These are phyloP conservation scores for Nematodospora anomalae DNA, from an alignment of 1,139 yeast genomes.

Conservation along the genomic window DNA sequence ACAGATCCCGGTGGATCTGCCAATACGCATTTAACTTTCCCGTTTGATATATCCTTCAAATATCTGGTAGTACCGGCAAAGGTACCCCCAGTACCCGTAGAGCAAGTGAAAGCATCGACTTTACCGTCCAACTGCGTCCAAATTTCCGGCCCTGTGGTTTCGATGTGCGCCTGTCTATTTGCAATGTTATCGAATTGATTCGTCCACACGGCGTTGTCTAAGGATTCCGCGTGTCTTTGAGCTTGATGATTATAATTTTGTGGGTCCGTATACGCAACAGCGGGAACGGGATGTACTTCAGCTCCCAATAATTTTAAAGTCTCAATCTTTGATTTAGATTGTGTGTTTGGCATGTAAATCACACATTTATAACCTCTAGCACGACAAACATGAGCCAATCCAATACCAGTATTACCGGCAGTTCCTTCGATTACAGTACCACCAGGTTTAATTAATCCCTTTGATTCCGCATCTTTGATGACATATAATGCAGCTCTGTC, in stretches of 20 bases:
- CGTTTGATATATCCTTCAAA: slow-evolving; percentile 63
- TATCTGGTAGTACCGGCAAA: slow-evolving; percentile 81
- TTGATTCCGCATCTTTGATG: slow-evolving; percentile 73
- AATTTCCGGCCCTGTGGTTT: slow-evolving; percentile 89
- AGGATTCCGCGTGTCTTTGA: slow-evolving; percentile 70
- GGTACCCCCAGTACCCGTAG: slow-evolving; percentile 92
- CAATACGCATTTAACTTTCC: slow-evolving; percentile 58
- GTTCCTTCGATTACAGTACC: slow-evolving; percentile 56
- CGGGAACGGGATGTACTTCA: slow-evolving; percentile 89
- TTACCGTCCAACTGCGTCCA: slow-evolving; percentile 85
- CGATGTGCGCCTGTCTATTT: slow-evolving; percentile 86
- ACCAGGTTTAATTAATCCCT: slow-evolving; percentile 66
- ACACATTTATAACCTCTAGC: slow-evolving; percentile 81
- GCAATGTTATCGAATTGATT: slow-evolving; percentile 86
- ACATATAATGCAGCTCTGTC: slow-evolving; percentile 86
- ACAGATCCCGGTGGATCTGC: slow-evolving; percentile 97
- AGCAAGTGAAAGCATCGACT: slow-evolving; percentile 82
- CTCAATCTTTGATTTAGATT: slow-evolving; percentile 74
- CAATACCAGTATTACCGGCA: slow-evolving; percentile 81
- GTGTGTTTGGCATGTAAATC: slow-evolving; percentile 89
- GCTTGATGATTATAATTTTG: slow-evolving; percentile 85
- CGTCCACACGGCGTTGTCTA: slow-evolving; percentile 86
- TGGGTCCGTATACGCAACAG: slow-evolving; percentile 77
- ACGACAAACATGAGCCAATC: slow-evolving; percentile 84
- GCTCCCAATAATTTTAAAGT: slow-evolving; percentile 75